Evolutionary conservation across 73 alveolate species (phyloP), one percentile per base, ranked within the genome.

Genomic region (Paramecium sonneborni): DNA sequence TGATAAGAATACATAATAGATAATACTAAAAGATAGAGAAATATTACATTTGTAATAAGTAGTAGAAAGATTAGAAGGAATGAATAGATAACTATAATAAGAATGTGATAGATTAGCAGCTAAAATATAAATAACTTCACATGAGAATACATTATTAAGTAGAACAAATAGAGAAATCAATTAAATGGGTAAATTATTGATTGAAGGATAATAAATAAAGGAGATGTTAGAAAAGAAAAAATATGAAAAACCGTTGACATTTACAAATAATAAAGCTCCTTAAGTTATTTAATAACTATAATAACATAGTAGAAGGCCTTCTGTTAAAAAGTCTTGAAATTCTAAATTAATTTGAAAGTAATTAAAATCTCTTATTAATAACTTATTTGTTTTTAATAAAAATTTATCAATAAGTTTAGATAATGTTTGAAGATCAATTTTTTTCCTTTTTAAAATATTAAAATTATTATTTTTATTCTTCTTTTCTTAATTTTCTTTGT

Each of bases 401-500:
- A 48, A 14, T 48, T 9, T 52, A 52, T 28, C 68, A 52, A 52
- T 28, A n/a, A n/a, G 8, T 52, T 52, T 52, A 52, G 68, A 52
- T 52, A 18, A 52, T 52, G 30, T 18, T 52, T 26, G 46, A 62
- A 26, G 39, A 30, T 62, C 26, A 7, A 30, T 74, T 32, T 39
- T 79, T 43, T 32, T 79, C 90, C 35, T 43, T 43, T 48, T 79
- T 79, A 6, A 23, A 24, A 57, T 88, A 88, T 44, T 88, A 44
- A 55, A 88, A 88, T 32, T 88, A 69, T 46, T 88, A 76, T 69
- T 88, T 88, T 70, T 88, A 48, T 48, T 88, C 94, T 70, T 88
- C 74, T 18, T 69, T 88, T 69, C 87, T 88, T 72, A 56, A 34
- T 46, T 93, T 95, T 18, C 98, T 69, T 55, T 95, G 93, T 57